A percentile compares a stretch with the other conserved stretches of the same genome.
Evolutionary conservation across 1,139 yeast species (phyloP).

Genomic region (Diutina siamensis): DNA sequence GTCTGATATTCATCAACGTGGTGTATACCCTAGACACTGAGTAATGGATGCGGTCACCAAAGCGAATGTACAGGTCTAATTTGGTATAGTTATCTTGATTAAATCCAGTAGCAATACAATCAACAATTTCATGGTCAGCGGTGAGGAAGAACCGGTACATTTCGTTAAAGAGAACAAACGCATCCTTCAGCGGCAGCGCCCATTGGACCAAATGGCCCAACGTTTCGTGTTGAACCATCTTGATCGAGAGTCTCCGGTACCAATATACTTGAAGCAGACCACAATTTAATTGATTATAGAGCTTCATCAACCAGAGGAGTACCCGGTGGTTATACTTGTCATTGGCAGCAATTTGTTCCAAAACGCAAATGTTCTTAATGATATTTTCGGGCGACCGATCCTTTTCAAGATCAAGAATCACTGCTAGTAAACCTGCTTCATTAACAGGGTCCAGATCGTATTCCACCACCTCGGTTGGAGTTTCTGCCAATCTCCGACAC

Average conservation of each 20-base stretch:
- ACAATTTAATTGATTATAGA: constrained; percentile 53
- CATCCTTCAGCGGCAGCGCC: constrained; percentile 17
- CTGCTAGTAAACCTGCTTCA: not conserved
- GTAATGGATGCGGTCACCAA: constrained; percentile 28
- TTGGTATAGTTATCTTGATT: constrained; percentile 47
- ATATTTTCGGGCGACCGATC: constrained; percentile 8
- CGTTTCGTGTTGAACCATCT: constrained; percentile 73
- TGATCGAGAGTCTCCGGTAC: constrained; percentile 47
- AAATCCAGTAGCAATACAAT: constrained; percentile 37
- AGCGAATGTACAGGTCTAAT: constrained; percentile 46
- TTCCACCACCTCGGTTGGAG: not conserved
- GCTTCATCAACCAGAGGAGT: constrained; percentile 57
- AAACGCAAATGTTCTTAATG: constrained; percentile 23
- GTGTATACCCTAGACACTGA: constrained; percentile 28
- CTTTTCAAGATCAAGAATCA: constrained; percentile 6
- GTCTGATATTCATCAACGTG: constrained; percentile 23
- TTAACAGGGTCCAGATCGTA: constrained; percentile 4
- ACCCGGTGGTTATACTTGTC: constrained; percentile 61
- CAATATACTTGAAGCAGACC: constrained; percentile 37
- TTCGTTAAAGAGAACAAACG: constrained; percentile 18
- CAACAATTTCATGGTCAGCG: constrained; percentile 36
- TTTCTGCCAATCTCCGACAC: not conserved
- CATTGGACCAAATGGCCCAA: constrained; percentile 45
- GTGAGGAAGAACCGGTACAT: constrained; percentile 39
- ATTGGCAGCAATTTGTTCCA: constrained; percentile 34